phyloP scores from a whole-genome alignment of 1,284 basidiomycete species.

The Hymenochaete sp. region DNA sequence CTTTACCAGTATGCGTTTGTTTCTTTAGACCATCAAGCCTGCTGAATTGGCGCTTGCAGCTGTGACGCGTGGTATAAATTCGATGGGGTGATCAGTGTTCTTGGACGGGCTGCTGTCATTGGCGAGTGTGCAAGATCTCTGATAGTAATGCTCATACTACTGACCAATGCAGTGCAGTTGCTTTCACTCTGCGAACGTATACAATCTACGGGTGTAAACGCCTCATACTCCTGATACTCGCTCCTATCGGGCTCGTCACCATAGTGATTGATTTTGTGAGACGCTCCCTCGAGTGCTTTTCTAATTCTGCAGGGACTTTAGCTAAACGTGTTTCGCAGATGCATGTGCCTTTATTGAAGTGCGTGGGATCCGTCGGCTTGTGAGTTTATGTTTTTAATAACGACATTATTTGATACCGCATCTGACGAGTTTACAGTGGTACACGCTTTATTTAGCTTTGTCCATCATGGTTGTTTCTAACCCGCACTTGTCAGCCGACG shows the following conservation, averaged over 20 bases:
- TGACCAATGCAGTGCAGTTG: constrained; percentile 19
- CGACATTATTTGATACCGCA: no score
- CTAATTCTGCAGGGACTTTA: constrained; percentile 13
- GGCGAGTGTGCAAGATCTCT: constrained; percentile 22
- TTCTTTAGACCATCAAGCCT: background rate
- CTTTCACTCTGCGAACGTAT: constrained; percentile 28
- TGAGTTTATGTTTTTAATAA: no score
- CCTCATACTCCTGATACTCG: constrained; percentile 23
- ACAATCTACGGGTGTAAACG: constrained; percentile 26
- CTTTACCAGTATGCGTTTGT: background rate
- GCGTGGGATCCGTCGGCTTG: no score
- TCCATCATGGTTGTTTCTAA: no score
- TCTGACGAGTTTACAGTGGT: no score
- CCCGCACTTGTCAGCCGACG: no score
- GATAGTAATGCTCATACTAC: background rate
- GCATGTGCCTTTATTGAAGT: constrained; percentile 21
- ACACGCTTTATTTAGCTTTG: no score
- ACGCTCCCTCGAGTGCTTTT: background rate
- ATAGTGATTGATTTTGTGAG: constrained; percentile 28
- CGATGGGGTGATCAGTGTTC: constrained; percentile 25
- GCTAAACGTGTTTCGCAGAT: constrained; percentile 9
- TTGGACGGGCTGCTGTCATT: constrained; percentile 28
- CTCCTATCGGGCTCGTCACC: constrained; percentile 23
- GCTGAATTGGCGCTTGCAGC: constrained; percentile 17
- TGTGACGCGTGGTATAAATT: constrained; percentile 29